phyloP scores from a whole-genome alignment of 352 stramenopile species.

The Globisporangium sylvaticum region DNA sequence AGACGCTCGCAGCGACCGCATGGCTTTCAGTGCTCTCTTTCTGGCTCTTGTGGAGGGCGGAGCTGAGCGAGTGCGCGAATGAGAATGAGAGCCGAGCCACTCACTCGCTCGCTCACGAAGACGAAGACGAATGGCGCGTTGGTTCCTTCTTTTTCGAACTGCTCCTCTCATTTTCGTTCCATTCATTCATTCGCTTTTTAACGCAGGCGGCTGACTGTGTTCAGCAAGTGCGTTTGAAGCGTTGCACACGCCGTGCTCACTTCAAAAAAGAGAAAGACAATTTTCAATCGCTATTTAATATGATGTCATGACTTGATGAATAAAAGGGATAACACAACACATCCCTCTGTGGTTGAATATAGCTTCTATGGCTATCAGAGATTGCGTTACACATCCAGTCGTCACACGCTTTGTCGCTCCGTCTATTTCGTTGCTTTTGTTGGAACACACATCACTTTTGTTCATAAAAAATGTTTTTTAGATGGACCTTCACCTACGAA shows the following conservation, averaged over 20 bases:
- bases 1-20: neutral
- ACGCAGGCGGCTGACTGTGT: neutral
- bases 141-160: conserved; percentile 10
- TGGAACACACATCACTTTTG: neutral
- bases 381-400: neutral
- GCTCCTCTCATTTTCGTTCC: neutral
- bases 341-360: no score
- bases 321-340: no score
- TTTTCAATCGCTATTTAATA: neutral
- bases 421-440: neutral
- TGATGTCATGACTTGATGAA: neutral
- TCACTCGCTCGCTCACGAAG: neutral
- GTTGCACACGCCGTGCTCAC: neutral
- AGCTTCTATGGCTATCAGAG: neutral
- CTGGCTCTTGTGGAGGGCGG: neutral
- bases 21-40: neutral
- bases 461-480: no score
- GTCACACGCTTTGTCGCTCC: neutral
- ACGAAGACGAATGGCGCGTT: neutral
- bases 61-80: neutral
- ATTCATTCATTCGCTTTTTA: neutral
- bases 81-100: neutral
- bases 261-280: neutral
- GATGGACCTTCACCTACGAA: neutral
- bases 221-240: neutral